Conservation (phyloP, 2,329 filamentous ascomycete genomes). For the Uncinocarpus reesii region DNA sequence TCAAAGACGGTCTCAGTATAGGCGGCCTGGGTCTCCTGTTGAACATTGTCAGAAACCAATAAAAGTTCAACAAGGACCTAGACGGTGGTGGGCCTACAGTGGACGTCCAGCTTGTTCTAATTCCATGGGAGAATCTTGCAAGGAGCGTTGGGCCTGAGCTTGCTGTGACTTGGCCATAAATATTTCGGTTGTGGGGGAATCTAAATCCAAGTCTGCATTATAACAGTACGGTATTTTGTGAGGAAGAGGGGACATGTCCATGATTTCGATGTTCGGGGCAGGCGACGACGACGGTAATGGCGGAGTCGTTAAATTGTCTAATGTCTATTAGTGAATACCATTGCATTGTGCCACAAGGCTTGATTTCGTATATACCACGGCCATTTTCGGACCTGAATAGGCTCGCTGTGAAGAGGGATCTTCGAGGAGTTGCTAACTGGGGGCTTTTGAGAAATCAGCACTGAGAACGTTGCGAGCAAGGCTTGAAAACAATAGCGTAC, state of each 20-base stretch:
- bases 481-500: slow-evolving; percentile 44
- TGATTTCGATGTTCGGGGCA: slow-evolving; percentile 58
- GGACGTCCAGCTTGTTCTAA: slow-evolving; percentile 21
- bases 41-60: background rate
- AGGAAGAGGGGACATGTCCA: slow-evolving; percentile 89
- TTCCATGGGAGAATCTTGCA: slow-evolving; percentile 33
- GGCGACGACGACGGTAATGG: slow-evolving; percentile 78
- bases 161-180: slow-evolving; percentile 37
- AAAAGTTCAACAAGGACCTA: background rate
- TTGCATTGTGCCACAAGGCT: background rate
- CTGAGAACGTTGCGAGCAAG: slow-evolving; percentile 17
- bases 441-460: slow-evolving; percentile 47
- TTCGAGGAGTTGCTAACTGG: slow-evolving; percentile 68
- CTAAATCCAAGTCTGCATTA: slow-evolving; percentile 51
- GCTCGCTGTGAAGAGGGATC: slow-evolving; percentile 70
- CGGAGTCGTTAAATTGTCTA: slow-evolving; percentile 72
- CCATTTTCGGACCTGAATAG: slow-evolving; percentile 51
- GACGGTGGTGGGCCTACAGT: slow-evolving; percentile 29
- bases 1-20: slow-evolving; percentile 62
- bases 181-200: slow-evolving; percentile 58
- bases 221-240: slow-evolving; percentile 66
- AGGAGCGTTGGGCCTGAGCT: slow-evolving; percentile 32
- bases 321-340: slow-evolving; percentile 25
- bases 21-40: slow-evolving; percentile 56
- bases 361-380: slow-evolving; percentile 42